Evolutionary conservation across 2,329 filamentous ascomycete genomes (phyloP), one percentile per base, ranked within the genome.

Genomic region (Zalaria obscura): DNA sequence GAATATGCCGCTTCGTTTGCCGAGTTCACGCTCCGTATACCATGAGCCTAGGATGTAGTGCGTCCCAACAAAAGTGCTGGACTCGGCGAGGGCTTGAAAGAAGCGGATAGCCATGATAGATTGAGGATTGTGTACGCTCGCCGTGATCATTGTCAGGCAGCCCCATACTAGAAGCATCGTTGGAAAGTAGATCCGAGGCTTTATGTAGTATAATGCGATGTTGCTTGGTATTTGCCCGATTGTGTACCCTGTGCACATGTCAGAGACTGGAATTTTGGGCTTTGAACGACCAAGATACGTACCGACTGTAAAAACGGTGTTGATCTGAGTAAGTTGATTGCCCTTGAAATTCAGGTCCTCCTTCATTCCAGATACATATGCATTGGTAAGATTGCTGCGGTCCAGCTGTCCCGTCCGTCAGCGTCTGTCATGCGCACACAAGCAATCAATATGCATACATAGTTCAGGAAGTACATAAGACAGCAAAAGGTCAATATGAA

Each of bases 211-310:
- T 55, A 75, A 68, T 1, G 69, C 53, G 8, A 57, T 40, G 5
- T 51, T 49, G 0, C 52, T 72, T 0, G 70, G 70, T 5, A 74
- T 53, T 49, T 72, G 68, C 4, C 69, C 69, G 0, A 68, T 51
- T 1, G 73, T 69, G 1, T 68, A 67, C 0, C 40, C 40, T 36
- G 29, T 8, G 53, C 35, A 46, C 74, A 81, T 46, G 73, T 64
- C n/a, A 76, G 67, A 2, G 77, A 78, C 39, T 69, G 78, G 78
- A 40, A 69, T 72, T 0, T 75, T 75, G 10, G 79, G 61, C 53
- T 81, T 75, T 1, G 18, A 18, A 18, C 18, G 18, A 18, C 76
- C 76, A 3, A 79, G 55, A 1, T 66, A 59, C 44, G 68, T 66
- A 41, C 65, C 51, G 8, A 50, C 51, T 27, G 52, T 53, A 36